Evolutionary conservation across 345 rosid genomes (phyloP).

Genomic region (Salix caprea): DNA sequence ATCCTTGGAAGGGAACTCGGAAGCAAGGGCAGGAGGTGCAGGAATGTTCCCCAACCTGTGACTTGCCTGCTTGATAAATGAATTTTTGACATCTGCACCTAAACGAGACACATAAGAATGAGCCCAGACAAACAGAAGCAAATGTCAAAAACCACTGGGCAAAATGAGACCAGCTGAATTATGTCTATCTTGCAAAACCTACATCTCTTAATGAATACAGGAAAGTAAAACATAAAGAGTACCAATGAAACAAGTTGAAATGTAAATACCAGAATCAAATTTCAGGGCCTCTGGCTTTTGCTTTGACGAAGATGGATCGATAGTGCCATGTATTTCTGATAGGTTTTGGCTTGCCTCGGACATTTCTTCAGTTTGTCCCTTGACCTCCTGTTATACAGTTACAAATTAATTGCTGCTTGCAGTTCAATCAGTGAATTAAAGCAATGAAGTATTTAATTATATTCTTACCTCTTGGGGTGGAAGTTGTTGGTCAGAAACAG

Average conservation of each 20-base stretch:
- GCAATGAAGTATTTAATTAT: background rate
- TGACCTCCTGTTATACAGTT: slow-evolving; percentile 32
- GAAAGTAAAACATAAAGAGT: background rate
- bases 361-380: slow-evolving; percentile 41
- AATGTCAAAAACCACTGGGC: background rate
- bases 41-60: slow-evolving; percentile 68
- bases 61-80: slow-evolving; percentile 68
- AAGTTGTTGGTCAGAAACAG: slow-evolving; percentile 23
- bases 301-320: slow-evolving; percentile 55
- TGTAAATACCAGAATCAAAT: slow-evolving; percentile 49
- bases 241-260: background rate
- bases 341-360: slow-evolving; percentile 28
- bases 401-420: slow-evolving; percentile 4
- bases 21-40: slow-evolving; percentile 68
- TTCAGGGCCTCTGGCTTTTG: slow-evolving; percentile 39
- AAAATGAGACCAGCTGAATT: no score
- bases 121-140: background rate
- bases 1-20: slow-evolving; percentile 66
- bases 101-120: slow-evolving; percentile 4
- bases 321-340: slow-evolving; percentile 27
- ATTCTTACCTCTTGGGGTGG: slow-evolving; percentile 35
- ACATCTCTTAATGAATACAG: background rate
- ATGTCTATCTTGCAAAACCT: background rate
- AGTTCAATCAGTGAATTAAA: background rate
- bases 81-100: slow-evolving; percentile 52